phyloP scores from a whole-genome alignment of 140 eudicot genomes.

The Cichorium intybus region DNA sequence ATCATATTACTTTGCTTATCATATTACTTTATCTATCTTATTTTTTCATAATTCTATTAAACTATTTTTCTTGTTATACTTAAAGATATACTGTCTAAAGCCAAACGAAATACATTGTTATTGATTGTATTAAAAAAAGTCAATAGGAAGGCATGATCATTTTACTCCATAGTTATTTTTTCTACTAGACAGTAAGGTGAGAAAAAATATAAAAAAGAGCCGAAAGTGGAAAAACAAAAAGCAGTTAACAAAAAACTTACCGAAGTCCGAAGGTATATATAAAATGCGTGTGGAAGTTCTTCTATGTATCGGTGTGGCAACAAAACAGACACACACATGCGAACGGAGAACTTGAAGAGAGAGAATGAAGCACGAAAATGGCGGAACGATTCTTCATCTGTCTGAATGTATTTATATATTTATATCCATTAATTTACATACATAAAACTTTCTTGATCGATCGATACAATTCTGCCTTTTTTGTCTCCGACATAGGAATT shows the following conservation, averaged over 20 bases:
- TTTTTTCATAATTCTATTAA: too few relatives aligned
- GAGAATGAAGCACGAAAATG: constrained; percentile 16
- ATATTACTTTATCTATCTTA: too few relatives aligned
- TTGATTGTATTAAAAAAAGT: too few relatives aligned
- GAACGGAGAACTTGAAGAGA: constrained; percentile 20
- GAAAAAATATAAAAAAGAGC: not conserved
- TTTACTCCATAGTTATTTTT: too few relatives aligned
- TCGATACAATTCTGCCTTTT: constrained; percentile 5
- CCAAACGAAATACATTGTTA: not conserved
- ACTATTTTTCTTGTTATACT: too few relatives aligned
- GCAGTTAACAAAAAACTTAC: constrained; percentile 5
- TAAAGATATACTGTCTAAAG: too few relatives aligned
- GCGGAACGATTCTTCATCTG: constrained; percentile 27
- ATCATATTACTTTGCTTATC: too few relatives aligned
- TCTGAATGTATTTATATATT: constrained; percentile 13
- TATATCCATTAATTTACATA: constrained; percentile 5
- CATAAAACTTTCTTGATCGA: constrained; percentile 17
- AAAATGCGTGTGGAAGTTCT: constrained; percentile 7
- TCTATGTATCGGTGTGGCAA: too few relatives aligned
- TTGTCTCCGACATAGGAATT: constrained; percentile 17
- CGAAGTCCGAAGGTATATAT: constrained; percentile 28
- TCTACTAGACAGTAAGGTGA: not conserved
- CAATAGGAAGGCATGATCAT: too few relatives aligned
- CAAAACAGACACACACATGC: constrained; percentile 13
- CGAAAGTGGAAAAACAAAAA: constrained; percentile 13